phyloP scores from a whole-genome alignment of 2,329 filamentous ascomycete genomes.

The Fusarium incarnatum region DNA sequence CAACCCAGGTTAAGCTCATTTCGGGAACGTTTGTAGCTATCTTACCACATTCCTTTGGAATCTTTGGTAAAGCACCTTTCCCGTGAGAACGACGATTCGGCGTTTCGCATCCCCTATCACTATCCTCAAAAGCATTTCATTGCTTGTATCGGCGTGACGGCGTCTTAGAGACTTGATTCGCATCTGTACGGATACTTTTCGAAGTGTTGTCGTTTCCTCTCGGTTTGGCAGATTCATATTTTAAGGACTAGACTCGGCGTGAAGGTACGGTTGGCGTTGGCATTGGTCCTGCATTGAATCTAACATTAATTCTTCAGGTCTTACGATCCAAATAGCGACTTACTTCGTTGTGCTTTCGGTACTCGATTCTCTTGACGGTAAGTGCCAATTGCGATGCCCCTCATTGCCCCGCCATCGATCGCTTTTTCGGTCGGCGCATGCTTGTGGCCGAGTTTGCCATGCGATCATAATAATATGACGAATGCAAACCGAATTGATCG shows the following conservation, averaged over 20 bases:
- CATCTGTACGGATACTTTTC: conserved; percentile 54
- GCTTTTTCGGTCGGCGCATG: background rate
- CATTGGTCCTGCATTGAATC: background rate
- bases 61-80: conserved; percentile 52
- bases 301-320: conserved; percentile 36
- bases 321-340: conserved; percentile 45
- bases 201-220: conserved; percentile 53
- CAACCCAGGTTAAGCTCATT: conserved; percentile 55
- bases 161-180: conserved; percentile 54
- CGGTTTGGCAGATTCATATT: conserved; percentile 46
- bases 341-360: conserved; percentile 44
- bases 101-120: conserved; percentile 44
- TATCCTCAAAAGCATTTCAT: conserved; percentile 48
- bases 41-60: conserved; percentile 57
- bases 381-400: conserved; percentile 6
- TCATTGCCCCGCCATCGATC: background rate
- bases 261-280: conserved; percentile 33
- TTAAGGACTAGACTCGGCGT: conserved; percentile 47
- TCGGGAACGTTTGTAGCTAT: conserved; percentile 55
- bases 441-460: background rate
- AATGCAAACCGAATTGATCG: background rate
- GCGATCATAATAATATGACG: background rate
- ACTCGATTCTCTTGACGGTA: conserved; percentile 41
- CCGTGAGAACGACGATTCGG: conserved; percentile 46
- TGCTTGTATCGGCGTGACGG: conserved; percentile 55